phyloP scores from a whole-genome alignment of 2,329 filamentous ascomycete genomes.

The Aspergillus tanneri region DNA sequence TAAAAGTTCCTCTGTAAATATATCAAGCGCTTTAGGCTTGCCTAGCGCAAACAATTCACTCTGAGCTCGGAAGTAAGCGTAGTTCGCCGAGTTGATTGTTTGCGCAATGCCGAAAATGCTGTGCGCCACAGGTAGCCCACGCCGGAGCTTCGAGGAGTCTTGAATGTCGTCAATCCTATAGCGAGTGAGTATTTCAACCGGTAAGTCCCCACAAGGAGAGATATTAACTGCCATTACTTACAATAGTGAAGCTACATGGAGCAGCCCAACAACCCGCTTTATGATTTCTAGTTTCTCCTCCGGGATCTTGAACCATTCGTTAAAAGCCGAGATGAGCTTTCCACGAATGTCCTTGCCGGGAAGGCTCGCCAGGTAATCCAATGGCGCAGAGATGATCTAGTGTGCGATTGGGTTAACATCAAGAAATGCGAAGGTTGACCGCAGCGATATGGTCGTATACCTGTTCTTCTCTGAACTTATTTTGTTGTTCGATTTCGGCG shows the following conservation, averaged over 20 bases:
- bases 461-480: too few relatives aligned
- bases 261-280: constrained; percentile 40
- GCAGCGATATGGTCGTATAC: too few relatives aligned
- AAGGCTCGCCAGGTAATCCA: neutral
- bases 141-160: constrained; percentile 48
- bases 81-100: constrained; percentile 54
- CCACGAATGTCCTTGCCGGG: constrained; percentile 45
- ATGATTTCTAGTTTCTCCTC: constrained; percentile 40
- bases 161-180: constrained; percentile 48
- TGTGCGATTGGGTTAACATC: too few relatives aligned
- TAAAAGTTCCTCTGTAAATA: constrained; percentile 40
- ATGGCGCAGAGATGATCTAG: neutral
- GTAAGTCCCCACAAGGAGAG: too few relatives aligned
- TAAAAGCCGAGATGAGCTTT: constrained; percentile 44
- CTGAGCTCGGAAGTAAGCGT: constrained; percentile 50
- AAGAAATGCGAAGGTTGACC: too few relatives aligned
- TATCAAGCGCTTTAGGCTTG: too few relatives aligned
- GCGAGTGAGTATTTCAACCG: too few relatives aligned
- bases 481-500: too few relatives aligned
- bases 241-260: constrained; percentile 46
- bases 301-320: constrained; percentile 44
- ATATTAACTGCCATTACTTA: too few relatives aligned
- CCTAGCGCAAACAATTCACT: too few relatives aligned
- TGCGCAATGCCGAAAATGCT: constrained; percentile 51
- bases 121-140: constrained; percentile 50